phyloP scores from a whole-genome alignment of 345 rosid species.

The Euclidium syriacum region DNA sequence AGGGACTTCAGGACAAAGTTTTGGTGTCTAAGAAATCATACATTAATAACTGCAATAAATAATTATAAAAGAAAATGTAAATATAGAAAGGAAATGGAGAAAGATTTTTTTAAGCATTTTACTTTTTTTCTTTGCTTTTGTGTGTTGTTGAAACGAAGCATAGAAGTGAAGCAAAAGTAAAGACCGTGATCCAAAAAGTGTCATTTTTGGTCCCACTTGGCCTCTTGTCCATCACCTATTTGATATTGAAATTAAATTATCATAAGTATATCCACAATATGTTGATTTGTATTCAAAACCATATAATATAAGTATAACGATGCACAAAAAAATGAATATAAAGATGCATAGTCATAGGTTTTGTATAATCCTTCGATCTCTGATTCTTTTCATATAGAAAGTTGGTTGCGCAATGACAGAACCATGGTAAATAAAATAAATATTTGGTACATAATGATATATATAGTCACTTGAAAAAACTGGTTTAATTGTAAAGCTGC shows the following conservation, averaged over 20 bases:
- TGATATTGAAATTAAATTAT: slow-evolving; percentile 15
- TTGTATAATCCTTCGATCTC: not conserved
- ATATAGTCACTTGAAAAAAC: not conserved
- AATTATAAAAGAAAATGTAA: not conserved
- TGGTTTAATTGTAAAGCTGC: not conserved
- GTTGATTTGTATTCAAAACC: not conserved
- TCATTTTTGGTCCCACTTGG: slow-evolving; percentile 54
- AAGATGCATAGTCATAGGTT: not conserved
- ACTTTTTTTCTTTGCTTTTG: slow-evolving; percentile 12
- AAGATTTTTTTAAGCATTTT: not conserved
- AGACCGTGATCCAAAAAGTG: slow-evolving; percentile 57
- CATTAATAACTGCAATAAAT: not conserved
- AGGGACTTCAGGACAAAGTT: slow-evolving; percentile 42
- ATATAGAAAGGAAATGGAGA: not conserved
- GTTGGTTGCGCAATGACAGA: not conserved
- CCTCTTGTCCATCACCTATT: slow-evolving; percentile 31
- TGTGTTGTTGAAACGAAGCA: slow-evolving; percentile 44
- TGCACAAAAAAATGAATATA: not conserved
- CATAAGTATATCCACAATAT: not conserved
- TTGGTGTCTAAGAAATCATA: slow-evolving; percentile 12
- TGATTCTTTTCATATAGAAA: not conserved
- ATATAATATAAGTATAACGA: not conserved
- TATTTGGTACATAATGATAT: not conserved
- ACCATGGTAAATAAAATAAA: not conserved
- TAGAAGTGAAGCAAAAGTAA: slow-evolving; percentile 92